Evolutionary conservation across 139 green algal species (phyloP).

Genomic region (Chlorella vulgaris): DNA sequence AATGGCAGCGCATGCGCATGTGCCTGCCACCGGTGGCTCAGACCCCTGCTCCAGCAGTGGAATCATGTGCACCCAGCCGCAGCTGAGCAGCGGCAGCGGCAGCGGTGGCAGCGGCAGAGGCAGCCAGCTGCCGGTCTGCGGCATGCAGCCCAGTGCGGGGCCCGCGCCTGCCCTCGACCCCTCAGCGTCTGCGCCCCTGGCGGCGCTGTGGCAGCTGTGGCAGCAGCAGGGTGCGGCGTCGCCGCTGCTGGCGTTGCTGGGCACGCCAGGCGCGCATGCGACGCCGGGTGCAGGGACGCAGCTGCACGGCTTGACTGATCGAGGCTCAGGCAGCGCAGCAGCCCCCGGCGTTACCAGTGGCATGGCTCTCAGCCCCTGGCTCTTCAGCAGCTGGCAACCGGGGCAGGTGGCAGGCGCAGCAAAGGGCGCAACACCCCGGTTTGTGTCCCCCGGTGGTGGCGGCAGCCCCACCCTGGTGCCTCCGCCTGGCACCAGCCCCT

Average conservation of each 20-base stretch:
- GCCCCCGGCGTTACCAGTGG: background rate
- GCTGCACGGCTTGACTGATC: background rate
- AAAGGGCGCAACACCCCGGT: slow-evolving; percentile 21
- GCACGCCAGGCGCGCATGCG: background rate
- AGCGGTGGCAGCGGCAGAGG: no score
- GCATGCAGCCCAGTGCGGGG: background rate
- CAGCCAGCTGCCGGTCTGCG: background rate
- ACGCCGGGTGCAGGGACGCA: background rate
- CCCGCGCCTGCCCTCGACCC: background rate
- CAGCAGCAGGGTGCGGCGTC: slow-evolving; percentile 22
- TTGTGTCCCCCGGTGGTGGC: slow-evolving; percentile 1
- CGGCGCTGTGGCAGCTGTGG: background rate
- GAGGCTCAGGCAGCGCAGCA: background rate
- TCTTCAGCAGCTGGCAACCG: slow-evolving; percentile 5
- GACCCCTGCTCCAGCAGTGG: slow-evolving; percentile 23
- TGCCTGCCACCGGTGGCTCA: background rate
- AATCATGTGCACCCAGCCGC: slow-evolving; percentile 23
- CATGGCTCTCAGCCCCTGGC: slow-evolving; percentile 5
- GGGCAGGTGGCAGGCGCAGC: slow-evolving; percentile 11
- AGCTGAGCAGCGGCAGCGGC: background rate
- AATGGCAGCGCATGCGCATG: no score
- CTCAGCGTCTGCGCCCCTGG: background rate
- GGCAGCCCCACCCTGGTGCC: no score
- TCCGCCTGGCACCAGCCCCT: no score
- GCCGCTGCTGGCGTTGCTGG: slow-evolving; percentile 3